phyloP scores from a whole-genome alignment of 2,329 filamentous ascomycete genomes.

The Decorospora gaudefroyi region DNA sequence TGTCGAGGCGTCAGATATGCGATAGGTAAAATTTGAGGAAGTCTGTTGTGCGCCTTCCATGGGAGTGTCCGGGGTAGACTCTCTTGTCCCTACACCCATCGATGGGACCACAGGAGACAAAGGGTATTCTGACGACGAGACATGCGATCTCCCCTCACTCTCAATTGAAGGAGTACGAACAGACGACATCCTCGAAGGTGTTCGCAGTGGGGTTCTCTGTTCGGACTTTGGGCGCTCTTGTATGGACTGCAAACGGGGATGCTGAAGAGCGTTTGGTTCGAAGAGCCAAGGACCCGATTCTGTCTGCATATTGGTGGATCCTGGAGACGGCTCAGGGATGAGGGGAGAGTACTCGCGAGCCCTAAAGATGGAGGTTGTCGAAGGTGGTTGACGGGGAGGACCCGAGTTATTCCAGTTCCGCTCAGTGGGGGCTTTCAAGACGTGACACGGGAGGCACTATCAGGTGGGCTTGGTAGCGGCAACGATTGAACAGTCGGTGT shows the following conservation, averaged over 20 bases:
- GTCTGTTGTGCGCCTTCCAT: background rate
- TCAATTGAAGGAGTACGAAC: background rate
- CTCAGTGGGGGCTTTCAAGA: conserved; percentile 36
- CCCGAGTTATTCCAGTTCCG: conserved; percentile 22
- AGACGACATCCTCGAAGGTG: conserved; percentile 27
- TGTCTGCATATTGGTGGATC: conserved; percentile 16
- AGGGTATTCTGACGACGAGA: background rate
- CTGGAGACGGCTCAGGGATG: conserved; percentile 39
- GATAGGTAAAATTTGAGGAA: conserved; percentile 9
- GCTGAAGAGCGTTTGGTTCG: conserved; percentile 8
- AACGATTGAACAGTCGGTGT: conserved; percentile 6
- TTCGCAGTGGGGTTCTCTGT: conserved; percentile 24
- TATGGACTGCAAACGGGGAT: conserved; percentile 26
- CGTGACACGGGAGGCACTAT: conserved; percentile 13
- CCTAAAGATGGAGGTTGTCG: conserved; percentile 6
- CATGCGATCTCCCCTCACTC: background rate
- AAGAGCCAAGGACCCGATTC: conserved; percentile 18
- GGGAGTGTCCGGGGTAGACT: background rate
- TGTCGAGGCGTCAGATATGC: conserved; percentile 22
- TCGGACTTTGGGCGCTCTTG: conserved; percentile 16
- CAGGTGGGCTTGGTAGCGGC: background rate
- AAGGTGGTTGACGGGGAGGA: conserved; percentile 5
- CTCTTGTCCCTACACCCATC: background rate
- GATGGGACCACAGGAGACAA: background rate
- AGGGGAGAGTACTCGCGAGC: conserved; percentile 32